Evolutionary conservation across 139 green algal genomes (phyloP).

Genomic region (Trebouxia sp.): DNA sequence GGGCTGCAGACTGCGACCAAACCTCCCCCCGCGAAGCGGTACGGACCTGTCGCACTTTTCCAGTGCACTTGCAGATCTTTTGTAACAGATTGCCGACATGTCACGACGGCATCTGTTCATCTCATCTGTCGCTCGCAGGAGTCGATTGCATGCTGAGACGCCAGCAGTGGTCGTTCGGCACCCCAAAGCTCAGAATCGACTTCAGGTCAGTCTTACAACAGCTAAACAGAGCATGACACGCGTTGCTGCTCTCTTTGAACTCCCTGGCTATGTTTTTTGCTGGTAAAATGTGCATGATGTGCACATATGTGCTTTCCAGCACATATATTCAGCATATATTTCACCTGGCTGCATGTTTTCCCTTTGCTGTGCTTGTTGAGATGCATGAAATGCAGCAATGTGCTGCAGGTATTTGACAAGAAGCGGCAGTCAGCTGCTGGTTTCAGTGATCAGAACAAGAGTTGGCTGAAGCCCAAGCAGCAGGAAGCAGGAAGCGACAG

Average conservation of each 20-base stretch:
- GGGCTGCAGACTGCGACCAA: conserved; percentile 3
- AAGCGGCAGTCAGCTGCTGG: conserved; percentile 33
- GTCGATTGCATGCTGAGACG: not conserved
- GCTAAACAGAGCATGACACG: too few species aligned
- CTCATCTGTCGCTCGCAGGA: not conserved
- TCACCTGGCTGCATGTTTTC: too few species aligned
- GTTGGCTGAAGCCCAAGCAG: conserved; percentile 74
- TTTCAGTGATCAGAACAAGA: conserved; percentile 74
- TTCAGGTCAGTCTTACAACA: too few species aligned
- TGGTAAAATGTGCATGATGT: not conserved
- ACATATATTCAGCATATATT: too few species aligned
- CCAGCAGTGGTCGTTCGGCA: too few species aligned
- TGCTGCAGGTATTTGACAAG: not conserved
- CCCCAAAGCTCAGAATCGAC: too few species aligned
- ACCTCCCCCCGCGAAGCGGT: not conserved
- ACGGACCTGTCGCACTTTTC: too few species aligned
- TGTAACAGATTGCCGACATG: too few species aligned
- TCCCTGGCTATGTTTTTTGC: not conserved
- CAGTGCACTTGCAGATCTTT: too few species aligned
- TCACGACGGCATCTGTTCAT: not conserved
- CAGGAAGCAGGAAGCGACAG: not conserved
- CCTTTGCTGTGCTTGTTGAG: too few species aligned
- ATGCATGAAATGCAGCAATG: not conserved
- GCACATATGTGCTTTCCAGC: too few species aligned
- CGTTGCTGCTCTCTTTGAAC: not conserved